Evolutionary conservation across 1,284 basidiomycete species (phyloP), one percentile per base, ranked within the genome.

Genomic region (Neonothopanus nambi): DNA sequence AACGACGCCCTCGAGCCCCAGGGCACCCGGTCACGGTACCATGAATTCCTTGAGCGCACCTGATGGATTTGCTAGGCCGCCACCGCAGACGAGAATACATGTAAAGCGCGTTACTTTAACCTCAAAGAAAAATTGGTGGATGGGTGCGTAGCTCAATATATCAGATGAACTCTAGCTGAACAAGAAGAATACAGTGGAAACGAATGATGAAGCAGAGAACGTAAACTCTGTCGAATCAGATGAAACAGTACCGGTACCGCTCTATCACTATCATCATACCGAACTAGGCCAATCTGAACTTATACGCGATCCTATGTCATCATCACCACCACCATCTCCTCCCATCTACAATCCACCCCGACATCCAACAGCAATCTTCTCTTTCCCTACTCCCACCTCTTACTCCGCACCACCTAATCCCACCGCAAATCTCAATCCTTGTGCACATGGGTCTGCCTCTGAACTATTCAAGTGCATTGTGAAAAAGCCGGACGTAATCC

Each of bases 91-190:
- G 30, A 75, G 60, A 59, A 75, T 84, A 78, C 84, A 87, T 59
- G 78, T 90, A 46, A 90, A 86, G 61, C 76, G 83, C 37, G 71
- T 89, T 42, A 89, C 88, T 0, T 70, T 91, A 57, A 91, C 88
- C 0, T 89, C 87, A 18, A 91, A 91, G 72, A 89, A 89, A 75
- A 91, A 91, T 60, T 91, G 88, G 88, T 91, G 89, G 89, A 84
- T 89, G 82, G 87, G 87, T 88, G 67, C 61, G 71, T 44, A n/a
- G 49, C 17, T 39, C 18, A n/a, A 3, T 12, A 5, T 17, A 18
- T 24, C 13, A 26, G n/a, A 18, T 33, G 12, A 15, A 18, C 23
- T n/a, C 35, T 30, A 42, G 13, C 21, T 46, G n/a, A 40, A 18
- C 15, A 6, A 33, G 20, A 5, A 18, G 17, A 24, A 15, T 24